phyloP scores from a whole-genome alignment of 2,329 filamentous ascomycete genomes.

The Phaeomoniella chlamydospora region DNA sequence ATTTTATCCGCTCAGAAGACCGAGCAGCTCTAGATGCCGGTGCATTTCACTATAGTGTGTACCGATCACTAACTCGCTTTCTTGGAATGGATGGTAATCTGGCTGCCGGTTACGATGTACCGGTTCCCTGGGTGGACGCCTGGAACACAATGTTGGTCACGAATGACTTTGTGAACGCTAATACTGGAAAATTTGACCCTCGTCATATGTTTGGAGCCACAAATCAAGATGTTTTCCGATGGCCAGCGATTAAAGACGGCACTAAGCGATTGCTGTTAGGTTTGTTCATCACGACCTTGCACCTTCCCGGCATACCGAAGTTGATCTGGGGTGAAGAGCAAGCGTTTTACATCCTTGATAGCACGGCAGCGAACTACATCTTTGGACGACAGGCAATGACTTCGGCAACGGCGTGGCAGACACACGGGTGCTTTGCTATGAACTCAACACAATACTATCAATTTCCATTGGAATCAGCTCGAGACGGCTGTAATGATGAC shows the following conservation, averaged over 20 bases:
- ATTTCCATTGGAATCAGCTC: slow-evolving; percentile 32
- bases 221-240: slow-evolving; percentile 42
- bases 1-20: slow-evolving; percentile 30
- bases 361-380: slow-evolving; percentile 40
- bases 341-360: slow-evolving; percentile 39
- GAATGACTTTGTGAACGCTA: slow-evolving; percentile 36
- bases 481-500: slow-evolving; percentile 35
- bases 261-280: slow-evolving; percentile 35
- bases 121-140: slow-evolving; percentile 14
- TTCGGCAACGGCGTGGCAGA: slow-evolving; percentile 37
- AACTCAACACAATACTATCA: slow-evolving; percentile 32
- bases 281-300: slow-evolving; percentile 33
- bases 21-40: slow-evolving; percentile 33
- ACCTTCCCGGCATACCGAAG: slow-evolving; percentile 36
- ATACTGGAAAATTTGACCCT: slow-evolving; percentile 37
- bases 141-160: slow-evolving; percentile 32
- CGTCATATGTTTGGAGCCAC: slow-evolving; percentile 40
- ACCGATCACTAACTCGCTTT: slow-evolving; percentile 35
- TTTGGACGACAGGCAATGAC: slow-evolving; percentile 34
- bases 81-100: slow-evolving; percentile 28
- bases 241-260: slow-evolving; percentile 36
- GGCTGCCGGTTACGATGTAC: slow-evolving; percentile 19
- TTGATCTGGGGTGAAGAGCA: slow-evolving; percentile 43
- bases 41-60: slow-evolving; percentile 41
- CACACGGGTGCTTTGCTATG: slow-evolving; percentile 40